A percentile compares a stretch with the other conserved stretches of the same genome.
Conservation (phyloP, 2,329 filamentous ascomycete species). For the Colletotrichum chlorophyti region DNA sequence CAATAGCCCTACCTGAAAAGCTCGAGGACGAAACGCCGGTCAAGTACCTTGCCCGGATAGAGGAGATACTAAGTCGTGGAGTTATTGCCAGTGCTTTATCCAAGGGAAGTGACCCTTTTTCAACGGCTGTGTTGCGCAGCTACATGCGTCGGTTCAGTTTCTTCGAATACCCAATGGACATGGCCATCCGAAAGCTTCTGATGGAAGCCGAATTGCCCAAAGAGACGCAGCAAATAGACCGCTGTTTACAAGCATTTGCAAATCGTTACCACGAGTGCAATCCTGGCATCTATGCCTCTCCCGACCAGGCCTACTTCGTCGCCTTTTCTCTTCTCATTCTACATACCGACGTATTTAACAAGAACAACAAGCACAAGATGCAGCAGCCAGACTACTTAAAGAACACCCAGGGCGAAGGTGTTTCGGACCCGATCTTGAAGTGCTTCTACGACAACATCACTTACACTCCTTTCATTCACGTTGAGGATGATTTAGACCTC, state of each 20-base stretch:
- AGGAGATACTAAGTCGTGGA: slow-evolving; percentile 80
- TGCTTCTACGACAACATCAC: slow-evolving; percentile 99
- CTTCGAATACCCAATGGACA: slow-evolving; percentile 97
- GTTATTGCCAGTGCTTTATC: slow-evolving; percentile 85
- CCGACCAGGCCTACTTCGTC: slow-evolving; percentile 98
- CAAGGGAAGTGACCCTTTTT: slow-evolving; percentile 86
- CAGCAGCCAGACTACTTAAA: slow-evolving; percentile 94
- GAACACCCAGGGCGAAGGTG: slow-evolving; percentile 89
- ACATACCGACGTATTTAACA: slow-evolving; percentile 99
- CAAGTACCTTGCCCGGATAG: slow-evolving; percentile 84
- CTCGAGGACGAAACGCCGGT: slow-evolving; percentile 89
- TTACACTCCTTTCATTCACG: slow-evolving; percentile 97
- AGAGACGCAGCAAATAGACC: slow-evolving; percentile 97
- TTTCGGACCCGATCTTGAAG: slow-evolving; percentile 91
- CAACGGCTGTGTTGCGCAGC: slow-evolving; percentile 82
- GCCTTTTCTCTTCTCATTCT: slow-evolving; percentile 96
- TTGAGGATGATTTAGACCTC: slow-evolving; percentile 88
- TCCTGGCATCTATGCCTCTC: slow-evolving; percentile 87
- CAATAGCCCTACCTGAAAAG: slow-evolving; percentile 75
- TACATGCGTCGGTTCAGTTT: slow-evolving; percentile 96
- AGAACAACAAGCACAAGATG: slow-evolving; percentile 99
- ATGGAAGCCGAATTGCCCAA: slow-evolving; percentile 97
- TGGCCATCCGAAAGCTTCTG: slow-evolving; percentile 92
- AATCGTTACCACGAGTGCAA: slow-evolving; percentile 99
- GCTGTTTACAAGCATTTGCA: slow-evolving; percentile 91